Evolutionary conservation across 2,329 filamentous ascomycete species (phyloP).

Genomic region (Endothia cerciana): DNA sequence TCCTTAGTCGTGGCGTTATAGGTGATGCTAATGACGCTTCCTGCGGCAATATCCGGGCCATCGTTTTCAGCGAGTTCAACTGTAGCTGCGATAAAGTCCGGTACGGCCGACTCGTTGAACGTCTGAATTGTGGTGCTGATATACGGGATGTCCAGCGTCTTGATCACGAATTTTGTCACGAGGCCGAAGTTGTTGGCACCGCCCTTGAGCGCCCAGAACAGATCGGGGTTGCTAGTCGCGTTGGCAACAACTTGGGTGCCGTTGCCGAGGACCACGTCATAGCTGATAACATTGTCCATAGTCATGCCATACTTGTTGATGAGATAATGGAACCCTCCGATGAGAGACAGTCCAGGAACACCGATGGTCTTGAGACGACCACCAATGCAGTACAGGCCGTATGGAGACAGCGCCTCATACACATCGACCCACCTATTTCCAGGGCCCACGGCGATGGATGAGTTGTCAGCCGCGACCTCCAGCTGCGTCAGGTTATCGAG

Average conservation of each 20-base stretch:
- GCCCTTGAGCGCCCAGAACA: slow-evolving; percentile 37
- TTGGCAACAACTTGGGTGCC: slow-evolving; percentile 35
- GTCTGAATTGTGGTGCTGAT: slow-evolving; percentile 31
- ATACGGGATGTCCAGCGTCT: slow-evolving; percentile 30
- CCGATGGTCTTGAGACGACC: slow-evolving; percentile 37
- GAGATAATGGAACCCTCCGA: slow-evolving; percentile 38
- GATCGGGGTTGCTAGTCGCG: slow-evolving; percentile 30
- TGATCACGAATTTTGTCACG: slow-evolving; percentile 1
- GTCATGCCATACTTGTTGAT: slow-evolving; percentile 36
- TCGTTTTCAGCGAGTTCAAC: slow-evolving; percentile 29
- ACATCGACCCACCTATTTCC: slow-evolving; percentile 37
- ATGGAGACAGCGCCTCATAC: slow-evolving; percentile 32
- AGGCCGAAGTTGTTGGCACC: slow-evolving; percentile 27
- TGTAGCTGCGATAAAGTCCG: background rate
- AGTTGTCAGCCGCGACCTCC: slow-evolving; percentile 23
- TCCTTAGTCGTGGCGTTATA: slow-evolving; percentile 37
- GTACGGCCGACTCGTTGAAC: background rate
- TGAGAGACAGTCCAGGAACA: slow-evolving; percentile 36
- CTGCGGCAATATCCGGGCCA: slow-evolving; percentile 36
- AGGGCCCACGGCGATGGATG: slow-evolving; percentile 31
- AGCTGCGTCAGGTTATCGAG: slow-evolving; percentile 30
- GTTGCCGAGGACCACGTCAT: slow-evolving; percentile 34
- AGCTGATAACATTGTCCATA: slow-evolving; percentile 35
- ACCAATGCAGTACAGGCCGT: slow-evolving; percentile 35
- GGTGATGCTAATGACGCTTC: slow-evolving; percentile 38